Evolutionary conservation across 306 rosid species (phyloP), one percentile per base, ranked within the genome.

Genomic region (Lathyrus sativus): DNA sequence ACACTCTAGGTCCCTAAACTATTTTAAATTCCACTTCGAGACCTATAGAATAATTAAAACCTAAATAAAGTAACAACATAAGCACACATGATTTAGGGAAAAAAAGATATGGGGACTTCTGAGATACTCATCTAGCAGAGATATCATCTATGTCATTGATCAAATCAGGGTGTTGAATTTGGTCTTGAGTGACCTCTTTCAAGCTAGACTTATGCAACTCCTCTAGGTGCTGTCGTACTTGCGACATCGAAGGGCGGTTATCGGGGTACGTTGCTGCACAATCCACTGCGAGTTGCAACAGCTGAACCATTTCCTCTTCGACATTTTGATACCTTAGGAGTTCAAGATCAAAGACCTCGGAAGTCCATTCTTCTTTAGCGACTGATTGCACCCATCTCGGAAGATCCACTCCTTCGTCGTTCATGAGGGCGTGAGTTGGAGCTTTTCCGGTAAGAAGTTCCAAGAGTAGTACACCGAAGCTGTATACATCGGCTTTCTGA

Each of bases 341-440:
- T 54, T 87, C 84, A 26, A 82, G 70, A 71, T 87, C 92, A 17
- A 87, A 87, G 12, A 84, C 89, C 57, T 84, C 89, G 11, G 87
- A 87, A 24, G 81, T 82, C 89, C 87, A 87, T 43, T 87, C 89
- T 68, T 84, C 92, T 59, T 84, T 74, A 31, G 84, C 89, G 35
- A 87, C 78, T 5, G 92, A 87, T 59, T 82, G 89, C 70, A 87
- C 92, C 92, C 92, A 87, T 78, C 92, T 84, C 0, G 89, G 89
- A 12, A 87, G 87, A 68, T 87, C 92, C 18, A 87, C 88, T 31
- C 92, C 92, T 69, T 87, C 92, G 78, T 87, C 92, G 7, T 82
- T 82, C 72, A 82, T 62, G 65, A 84, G 73, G 9, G 87, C 62
- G 19, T 86, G 89, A 33, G 87, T 82, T 0, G 92, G 92, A 55